Evolutionary conservation across 2,329 filamentous ascomycete genomes (phyloP).

Genomic region (Venturia nashicola): DNA sequence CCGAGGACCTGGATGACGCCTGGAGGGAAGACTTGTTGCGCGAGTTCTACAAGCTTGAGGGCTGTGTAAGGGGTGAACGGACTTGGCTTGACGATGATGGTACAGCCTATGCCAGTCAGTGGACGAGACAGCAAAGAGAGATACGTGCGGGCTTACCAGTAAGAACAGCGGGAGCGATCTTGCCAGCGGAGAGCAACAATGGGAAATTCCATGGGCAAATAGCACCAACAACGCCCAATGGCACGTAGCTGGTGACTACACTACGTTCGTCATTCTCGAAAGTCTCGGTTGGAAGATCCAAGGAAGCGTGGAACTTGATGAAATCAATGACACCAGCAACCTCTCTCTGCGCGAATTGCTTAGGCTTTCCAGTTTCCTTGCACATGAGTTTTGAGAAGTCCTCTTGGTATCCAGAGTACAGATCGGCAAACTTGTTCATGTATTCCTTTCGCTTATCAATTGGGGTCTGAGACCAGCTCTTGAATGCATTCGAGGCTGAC

Average conservation of each 20-base stretch:
- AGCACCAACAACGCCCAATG: conserved; percentile 33
- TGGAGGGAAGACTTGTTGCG: conserved; percentile 44
- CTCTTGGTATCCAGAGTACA: conserved; percentile 20
- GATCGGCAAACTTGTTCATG: conserved; percentile 21
- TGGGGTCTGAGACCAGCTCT: conserved; percentile 20
- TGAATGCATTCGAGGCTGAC: conserved; percentile 24
- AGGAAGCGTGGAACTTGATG: conserved; percentile 15
- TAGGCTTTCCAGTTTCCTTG: conserved; percentile 28
- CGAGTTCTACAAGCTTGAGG: conserved; percentile 50
- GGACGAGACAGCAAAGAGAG: no score
- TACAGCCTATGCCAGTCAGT: conserved; percentile 29
- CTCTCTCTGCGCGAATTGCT: conserved; percentile 6
- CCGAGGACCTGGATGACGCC: conserved; percentile 51
- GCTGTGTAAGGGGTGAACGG: conserved; percentile 44
- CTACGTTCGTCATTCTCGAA: conserved; percentile 35
- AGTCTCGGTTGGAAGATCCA: conserved; percentile 27
- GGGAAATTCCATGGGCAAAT: conserved; percentile 39
- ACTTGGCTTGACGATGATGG: conserved; percentile 45
- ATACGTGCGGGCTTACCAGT: conserved; percentile 19
- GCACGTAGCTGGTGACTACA: conserved; percentile 33
- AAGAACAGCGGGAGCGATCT: conserved; percentile 44
- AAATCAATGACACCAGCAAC: conserved; percentile 7
- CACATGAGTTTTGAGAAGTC: conserved; percentile 23
- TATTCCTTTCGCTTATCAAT: conserved; percentile 25
- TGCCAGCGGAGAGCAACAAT: conserved; percentile 38